These are phyloP conservation scores for Polychytrium aggregatum DNA, from an alignment of 192 early-diverging fungal genomes.

Conservation along the genomic window DNA sequence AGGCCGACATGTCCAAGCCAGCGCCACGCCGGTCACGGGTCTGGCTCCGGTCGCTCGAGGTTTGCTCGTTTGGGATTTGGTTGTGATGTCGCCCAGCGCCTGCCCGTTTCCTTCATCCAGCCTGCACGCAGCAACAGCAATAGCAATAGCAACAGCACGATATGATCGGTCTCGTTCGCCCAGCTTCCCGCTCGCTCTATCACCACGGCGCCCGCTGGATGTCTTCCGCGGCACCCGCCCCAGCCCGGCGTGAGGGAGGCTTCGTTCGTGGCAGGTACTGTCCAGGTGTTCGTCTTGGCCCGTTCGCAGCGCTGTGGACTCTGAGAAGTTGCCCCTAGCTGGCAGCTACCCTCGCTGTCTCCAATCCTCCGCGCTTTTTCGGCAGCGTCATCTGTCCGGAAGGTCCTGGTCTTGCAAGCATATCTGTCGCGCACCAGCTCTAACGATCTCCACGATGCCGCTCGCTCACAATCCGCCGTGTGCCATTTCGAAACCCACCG, in stretches of 20 bases:
- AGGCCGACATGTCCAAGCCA: too few relatives aligned
- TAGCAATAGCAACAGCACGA: neutral
- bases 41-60: too few relatives aligned
- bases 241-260: neutral
- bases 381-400: too few relatives aligned
- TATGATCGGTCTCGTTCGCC: neutral
- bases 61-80: too few relatives aligned
- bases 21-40: too few relatives aligned
- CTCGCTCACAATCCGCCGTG: too few relatives aligned
- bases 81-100: neutral
- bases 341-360: too few relatives aligned
- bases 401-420: too few relatives aligned
- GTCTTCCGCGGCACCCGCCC: neutral
- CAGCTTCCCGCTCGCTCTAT: neutral
- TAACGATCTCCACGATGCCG: too few relatives aligned
- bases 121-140: neutral
- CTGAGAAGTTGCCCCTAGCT: too few relatives aligned
- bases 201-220: neutral
- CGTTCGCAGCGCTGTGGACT: neutral
- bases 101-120: neutral
- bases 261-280: conserved; percentile 9
- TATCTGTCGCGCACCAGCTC: too few relatives aligned
- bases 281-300: neutral
- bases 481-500: neutral
- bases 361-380: too few relatives aligned